Conservation (phyloP, 2,329 filamentous ascomycete species). For the Aspergillus cejpii region DNA sequence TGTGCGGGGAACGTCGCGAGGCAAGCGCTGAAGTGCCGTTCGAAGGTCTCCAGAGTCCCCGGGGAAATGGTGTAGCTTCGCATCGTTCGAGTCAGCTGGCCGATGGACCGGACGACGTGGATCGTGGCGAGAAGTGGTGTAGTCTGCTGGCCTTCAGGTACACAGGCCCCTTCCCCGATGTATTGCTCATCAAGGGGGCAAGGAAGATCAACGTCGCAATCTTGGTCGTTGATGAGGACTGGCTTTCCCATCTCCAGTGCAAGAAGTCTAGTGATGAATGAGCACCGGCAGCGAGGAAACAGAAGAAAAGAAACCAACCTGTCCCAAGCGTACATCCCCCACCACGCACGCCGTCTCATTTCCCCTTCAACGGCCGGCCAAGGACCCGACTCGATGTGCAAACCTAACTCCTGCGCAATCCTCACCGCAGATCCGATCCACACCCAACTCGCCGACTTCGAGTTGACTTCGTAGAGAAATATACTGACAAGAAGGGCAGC, state of each 20-base stretch:
- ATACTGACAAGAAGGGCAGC: constrained; percentile 66
- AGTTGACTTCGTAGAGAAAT: constrained; percentile 77
- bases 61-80: constrained; percentile 60
- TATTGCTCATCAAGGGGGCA: constrained; percentile 70
- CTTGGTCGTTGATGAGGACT: constrained; percentile 74
- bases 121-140: constrained; percentile 72
- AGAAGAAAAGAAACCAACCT: constrained; percentile 46
- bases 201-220: constrained; percentile 79
- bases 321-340: constrained; percentile 87
- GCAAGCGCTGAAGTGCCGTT: constrained; percentile 71
- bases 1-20: constrained; percentile 67
- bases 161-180: constrained; percentile 46
- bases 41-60: constrained; percentile 67
- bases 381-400: constrained; percentile 67
- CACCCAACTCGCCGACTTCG: constrained; percentile 76
- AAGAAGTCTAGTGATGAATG: constrained; percentile 48
- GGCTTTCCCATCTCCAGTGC: constrained; percentile 76
- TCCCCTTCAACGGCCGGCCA: constrained; percentile 73
- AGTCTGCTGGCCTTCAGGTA: constrained; percentile 47
- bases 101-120: constrained; percentile 71
- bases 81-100: constrained; percentile 64
- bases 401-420: constrained; percentile 73
- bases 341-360: constrained; percentile 85
- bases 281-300: neutral
- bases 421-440: constrained; percentile 77